phyloP scores from a whole-genome alignment of 345 rosid species.

The Moricandia arvensis region DNA sequence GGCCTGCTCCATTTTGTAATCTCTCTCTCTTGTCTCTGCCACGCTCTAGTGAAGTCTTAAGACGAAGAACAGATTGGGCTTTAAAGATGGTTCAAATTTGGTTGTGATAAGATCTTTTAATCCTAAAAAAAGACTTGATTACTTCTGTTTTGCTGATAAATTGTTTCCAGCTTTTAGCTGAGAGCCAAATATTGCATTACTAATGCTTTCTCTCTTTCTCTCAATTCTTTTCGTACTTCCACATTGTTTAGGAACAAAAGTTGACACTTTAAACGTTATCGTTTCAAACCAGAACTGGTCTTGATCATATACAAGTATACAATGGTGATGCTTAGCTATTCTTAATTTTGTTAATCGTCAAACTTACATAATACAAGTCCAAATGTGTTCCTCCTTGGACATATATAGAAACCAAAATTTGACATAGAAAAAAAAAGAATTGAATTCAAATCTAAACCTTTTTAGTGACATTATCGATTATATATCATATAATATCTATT shows the following conservation, averaged over 20 bases:
- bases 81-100: constrained; percentile 17
- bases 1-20: constrained; percentile 89
- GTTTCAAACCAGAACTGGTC: not conserved
- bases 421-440: not conserved
- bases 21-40: not conserved
- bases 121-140: not conserved
- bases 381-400: too few relatives aligned
- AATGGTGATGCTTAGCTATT: not conserved
- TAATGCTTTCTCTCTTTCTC: not conserved
- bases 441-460: not conserved
- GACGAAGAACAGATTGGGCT: constrained; percentile 17
- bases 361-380: not conserved
- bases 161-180: constrained; percentile 28
- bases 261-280: too few relatives aligned
- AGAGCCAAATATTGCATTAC: constrained; percentile 19
- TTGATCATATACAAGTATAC: not conserved
- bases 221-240: not conserved
- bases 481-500: too few relatives aligned
- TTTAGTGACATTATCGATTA: too few relatives aligned
- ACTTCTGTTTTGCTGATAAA: constrained; percentile 21
- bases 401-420: too few relatives aligned
- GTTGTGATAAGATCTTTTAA: constrained; percentile 23
- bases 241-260: not conserved
- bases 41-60: constrained; percentile 21
- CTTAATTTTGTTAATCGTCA: not conserved